phyloP scores from a whole-genome alignment of 805 yeast genomes.

The Pichia membranifaciens region DNA sequence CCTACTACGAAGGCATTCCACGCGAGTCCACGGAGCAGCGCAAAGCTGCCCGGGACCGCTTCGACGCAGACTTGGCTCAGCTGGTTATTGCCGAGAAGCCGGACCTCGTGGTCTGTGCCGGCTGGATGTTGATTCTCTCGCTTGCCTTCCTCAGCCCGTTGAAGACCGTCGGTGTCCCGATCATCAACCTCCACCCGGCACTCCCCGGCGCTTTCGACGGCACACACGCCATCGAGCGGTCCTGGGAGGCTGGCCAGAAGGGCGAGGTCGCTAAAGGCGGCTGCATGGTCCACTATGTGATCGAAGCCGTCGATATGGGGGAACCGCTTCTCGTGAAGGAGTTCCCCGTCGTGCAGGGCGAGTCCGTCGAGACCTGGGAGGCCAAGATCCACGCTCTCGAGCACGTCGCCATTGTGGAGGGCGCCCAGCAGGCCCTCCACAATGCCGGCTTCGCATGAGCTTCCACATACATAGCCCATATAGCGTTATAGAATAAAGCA shows the following conservation, averaged over 20 bases:
- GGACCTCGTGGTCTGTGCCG: constrained; percentile 91
- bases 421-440: constrained; percentile 49
- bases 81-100: constrained; percentile 61
- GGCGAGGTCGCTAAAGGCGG: constrained; percentile 78
- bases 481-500: too few species aligned
- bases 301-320: constrained; percentile 92
- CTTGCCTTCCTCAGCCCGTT: constrained; percentile 67
- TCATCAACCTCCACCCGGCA: constrained; percentile 94
- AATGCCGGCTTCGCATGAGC: neutral
- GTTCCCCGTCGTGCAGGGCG: constrained; percentile 63
- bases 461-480: too few species aligned
- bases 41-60: constrained; percentile 53
- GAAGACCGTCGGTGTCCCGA: constrained; percentile 55
- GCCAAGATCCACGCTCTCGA: constrained; percentile 75
- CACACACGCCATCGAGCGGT: constrained; percentile 92
- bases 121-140: constrained; percentile 94
- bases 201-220: constrained; percentile 97
- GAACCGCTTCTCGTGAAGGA: constrained; percentile 82
- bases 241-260: constrained; percentile 90
- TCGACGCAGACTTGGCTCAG: constrained; percentile 74
- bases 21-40: constrained; percentile 61
- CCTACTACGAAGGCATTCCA: constrained; percentile 69
- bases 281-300: constrained; percentile 95
- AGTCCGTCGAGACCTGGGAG: constrained; percentile 75
- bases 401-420: constrained; percentile 91